Conservation (phyloP, 176 grass and related monocot species). For the Rhynchospora tenuis region DNA sequence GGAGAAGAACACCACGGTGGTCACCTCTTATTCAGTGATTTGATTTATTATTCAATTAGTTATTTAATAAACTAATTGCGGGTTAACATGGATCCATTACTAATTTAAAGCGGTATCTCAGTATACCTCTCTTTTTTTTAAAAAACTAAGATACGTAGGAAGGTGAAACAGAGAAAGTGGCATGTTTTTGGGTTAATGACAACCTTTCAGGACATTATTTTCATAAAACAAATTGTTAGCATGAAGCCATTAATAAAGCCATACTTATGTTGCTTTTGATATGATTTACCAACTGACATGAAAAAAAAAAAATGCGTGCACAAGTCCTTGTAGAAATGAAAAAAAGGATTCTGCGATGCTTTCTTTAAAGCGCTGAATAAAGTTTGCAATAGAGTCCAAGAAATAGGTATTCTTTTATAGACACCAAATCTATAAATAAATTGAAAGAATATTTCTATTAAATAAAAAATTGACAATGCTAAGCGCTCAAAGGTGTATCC, state of each 20-base stretch:
- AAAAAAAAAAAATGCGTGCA: background rate
- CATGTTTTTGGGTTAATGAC: background rate
- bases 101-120: background rate
- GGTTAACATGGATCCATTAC: background rate
- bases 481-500: background rate
- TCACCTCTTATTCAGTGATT: background rate
- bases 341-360: background rate
- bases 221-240: background rate
- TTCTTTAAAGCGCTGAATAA: slow-evolving; percentile 4
- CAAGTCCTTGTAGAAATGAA: background rate
- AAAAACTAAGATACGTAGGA: background rate
- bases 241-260: background rate
- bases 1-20: background rate
- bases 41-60: background rate
- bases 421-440: background rate
- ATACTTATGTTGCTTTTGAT: background rate
- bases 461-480: background rate
- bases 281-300: background rate
- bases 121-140: background rate
- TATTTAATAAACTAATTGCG: background rate
- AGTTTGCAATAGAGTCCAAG: background rate
- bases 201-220: background rate
- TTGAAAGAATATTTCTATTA: background rate
- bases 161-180: background rate
- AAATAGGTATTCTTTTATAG: background rate